A percentile compares a stretch with the other conserved stretches of the same genome.
These are phyloP conservation scores for Pseudocercospora cruenta DNA, from an alignment of 2,329 filamentous ascomycete species.

Conservation along the genomic window DNA sequence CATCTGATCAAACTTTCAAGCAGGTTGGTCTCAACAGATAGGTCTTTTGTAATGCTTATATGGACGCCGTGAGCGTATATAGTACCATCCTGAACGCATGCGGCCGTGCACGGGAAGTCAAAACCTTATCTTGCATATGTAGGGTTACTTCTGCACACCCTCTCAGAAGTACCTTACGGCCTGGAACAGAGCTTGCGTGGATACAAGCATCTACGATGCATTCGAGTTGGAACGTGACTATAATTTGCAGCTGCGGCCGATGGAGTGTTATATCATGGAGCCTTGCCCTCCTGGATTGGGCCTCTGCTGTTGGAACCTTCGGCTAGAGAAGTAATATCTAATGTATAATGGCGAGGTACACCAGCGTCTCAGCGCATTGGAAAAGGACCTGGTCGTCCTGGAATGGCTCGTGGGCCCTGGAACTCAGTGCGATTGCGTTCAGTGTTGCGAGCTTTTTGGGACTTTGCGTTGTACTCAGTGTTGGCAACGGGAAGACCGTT, in stretches of 20 bases:
- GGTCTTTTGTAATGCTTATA: no score
- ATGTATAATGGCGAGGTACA: not conserved
- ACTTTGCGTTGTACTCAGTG: not conserved
- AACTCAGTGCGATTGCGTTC: not conserved
- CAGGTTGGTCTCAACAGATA: not conserved
- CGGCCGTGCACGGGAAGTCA: no score
- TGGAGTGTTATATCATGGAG: not conserved
- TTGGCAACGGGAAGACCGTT: not conserved
- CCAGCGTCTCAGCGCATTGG: not conserved
- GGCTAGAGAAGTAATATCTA: not conserved
- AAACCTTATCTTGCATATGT: no score
- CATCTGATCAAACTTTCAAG: not conserved
- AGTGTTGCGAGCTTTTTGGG: not conserved
- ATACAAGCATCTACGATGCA: no score
- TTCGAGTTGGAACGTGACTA: no score
- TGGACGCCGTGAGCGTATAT: no score
- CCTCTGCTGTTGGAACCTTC: not conserved
- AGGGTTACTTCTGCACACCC: no score
- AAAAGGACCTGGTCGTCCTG: not conserved
- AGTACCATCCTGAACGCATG: no score
- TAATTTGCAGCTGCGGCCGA: no score
- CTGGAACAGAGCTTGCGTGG: no score
- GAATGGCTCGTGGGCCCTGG: slow-evolving; percentile 4
- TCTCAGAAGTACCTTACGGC: no score
- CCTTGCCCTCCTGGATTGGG: not conserved